Conservation (phyloP, 192 early-diverging fungal genomes). For the Coemansia sp. region DNA sequence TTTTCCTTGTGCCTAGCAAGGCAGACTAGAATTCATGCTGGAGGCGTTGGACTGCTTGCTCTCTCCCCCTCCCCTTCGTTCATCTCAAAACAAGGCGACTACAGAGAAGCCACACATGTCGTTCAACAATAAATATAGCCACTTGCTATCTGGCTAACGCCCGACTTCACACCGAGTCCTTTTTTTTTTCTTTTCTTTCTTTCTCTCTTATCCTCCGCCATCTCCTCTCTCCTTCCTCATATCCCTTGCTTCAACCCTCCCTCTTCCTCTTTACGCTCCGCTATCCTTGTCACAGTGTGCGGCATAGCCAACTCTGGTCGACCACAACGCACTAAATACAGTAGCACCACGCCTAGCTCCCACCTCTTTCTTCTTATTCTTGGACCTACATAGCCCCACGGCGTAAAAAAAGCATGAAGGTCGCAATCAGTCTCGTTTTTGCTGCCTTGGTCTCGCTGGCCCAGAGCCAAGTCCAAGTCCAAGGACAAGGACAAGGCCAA, state of each 20-base stretch:
- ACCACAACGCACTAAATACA: background rate
- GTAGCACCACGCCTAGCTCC: background rate
- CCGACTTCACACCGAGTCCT: background rate
- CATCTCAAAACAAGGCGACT: background rate
- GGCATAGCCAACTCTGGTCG: background rate
- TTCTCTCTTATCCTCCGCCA: background rate
- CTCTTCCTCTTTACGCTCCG: background rate
- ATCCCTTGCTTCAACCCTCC: conserved; percentile 6
- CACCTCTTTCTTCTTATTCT: background rate
- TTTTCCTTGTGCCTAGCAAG: background rate
- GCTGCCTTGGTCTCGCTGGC: conserved; percentile 31
- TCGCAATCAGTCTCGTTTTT: conserved; percentile 30
- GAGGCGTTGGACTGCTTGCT: background rate
- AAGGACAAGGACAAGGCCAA: background rate
- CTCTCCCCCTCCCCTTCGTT: background rate
- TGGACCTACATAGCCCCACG: background rate
- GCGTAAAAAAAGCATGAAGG: conserved; percentile 29
- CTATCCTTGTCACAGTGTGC: background rate
- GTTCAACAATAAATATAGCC: conserved; percentile 3
- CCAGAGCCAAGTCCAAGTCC: conserved; percentile 19
- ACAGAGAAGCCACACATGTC: conserved; percentile 1
- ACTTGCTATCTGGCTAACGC: background rate
- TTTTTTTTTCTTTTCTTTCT: conserved; percentile 7
- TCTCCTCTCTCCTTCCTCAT: background rate
- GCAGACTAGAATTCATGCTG: background rate